Conservation (phyloP, 345 rosid species). For the Eucalyptus cladocalyx region DNA sequence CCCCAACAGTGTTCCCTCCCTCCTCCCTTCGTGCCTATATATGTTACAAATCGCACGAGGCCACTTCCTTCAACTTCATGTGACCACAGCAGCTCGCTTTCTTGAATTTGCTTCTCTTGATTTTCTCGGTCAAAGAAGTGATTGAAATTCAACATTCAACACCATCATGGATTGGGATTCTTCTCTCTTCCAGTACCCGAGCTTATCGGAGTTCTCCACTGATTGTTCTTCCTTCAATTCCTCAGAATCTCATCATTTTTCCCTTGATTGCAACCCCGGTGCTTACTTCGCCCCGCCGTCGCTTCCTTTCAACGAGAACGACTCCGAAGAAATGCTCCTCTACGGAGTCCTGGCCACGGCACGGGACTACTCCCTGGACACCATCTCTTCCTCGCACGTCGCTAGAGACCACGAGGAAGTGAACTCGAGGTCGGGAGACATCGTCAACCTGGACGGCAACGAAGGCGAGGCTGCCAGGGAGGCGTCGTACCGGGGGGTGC, state of each 20-base stretch:
- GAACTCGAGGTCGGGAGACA: background rate
- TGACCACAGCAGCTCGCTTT: background rate
- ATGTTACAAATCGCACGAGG: constrained; percentile 2
- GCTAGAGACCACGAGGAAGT: constrained; percentile 10
- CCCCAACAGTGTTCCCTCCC: background rate
- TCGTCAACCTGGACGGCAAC: background rate
- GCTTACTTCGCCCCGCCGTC: background rate
- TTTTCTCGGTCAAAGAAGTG: background rate
- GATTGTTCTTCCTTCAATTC: constrained; percentile 13
- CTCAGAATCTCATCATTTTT: background rate
- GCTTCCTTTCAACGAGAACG: constrained; percentile 55
- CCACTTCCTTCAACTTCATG: background rate
- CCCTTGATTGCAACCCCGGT: background rate
- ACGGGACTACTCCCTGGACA: background rate
- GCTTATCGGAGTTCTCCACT: constrained; percentile 2
- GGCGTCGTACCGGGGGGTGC: constrained; percentile 37
- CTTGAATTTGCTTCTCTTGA: background rate
- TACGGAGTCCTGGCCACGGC: constrained; percentile 24
- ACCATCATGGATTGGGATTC: constrained; percentile 18
- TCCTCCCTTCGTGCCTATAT: constrained; percentile 1
- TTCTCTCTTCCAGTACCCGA: constrained; percentile 8
- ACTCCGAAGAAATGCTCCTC: constrained; percentile 55
- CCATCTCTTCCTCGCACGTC: background rate
- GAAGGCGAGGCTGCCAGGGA: background rate
- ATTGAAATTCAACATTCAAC: background rate